A percentile compares a stretch with the other conserved stretches of the same genome.
Conservation (phyloP, 768 basidiomycete species). For the Tricholoma matsutake region DNA sequence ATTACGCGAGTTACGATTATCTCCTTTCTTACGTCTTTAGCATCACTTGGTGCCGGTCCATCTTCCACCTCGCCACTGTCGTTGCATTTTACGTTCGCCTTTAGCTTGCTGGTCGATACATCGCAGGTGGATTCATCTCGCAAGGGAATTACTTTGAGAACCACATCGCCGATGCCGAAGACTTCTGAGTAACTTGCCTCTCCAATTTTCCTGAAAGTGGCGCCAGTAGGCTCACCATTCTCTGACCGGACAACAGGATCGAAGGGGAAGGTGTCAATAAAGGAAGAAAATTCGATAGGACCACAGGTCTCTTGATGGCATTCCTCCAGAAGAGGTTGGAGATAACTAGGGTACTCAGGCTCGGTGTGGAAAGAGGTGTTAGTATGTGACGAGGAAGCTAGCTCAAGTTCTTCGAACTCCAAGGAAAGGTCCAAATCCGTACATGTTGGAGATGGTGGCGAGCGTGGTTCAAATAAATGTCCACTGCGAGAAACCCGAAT, state of each 20-base stretch:
- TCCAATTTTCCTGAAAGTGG: conserved; percentile 78
- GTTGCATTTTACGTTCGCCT: conserved; percentile 7
- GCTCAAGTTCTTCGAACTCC: conserved; percentile 43
- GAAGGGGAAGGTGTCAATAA: conserved; percentile 77
- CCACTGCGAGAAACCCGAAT: conserved; percentile 46
- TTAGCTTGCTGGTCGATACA: conserved; percentile 6
- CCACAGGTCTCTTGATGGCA: conserved; percentile 61
- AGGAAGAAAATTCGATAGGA: conserved; percentile 76
- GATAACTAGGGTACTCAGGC: conserved; percentile 47
- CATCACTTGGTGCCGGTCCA: conserved; percentile 67
- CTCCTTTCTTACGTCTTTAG: conserved; percentile 76
- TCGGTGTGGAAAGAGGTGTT: conserved; percentile 14
- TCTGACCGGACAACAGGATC: conserved; percentile 57
- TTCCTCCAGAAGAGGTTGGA: conserved; percentile 64
- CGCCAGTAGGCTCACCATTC: conserved; percentile 13
- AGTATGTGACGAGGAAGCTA: conserved; percentile 27
- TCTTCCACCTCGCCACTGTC: conserved; percentile 38
- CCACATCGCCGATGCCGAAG: conserved; percentile 84
- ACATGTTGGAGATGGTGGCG: conserved; percentile 56
- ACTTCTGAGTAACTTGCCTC: conserved; percentile 98
- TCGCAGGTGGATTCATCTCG: conserved; percentile 42
- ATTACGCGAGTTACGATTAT: conserved; percentile 73
- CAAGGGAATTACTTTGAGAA: conserved; percentile 87
- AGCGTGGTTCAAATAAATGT: conserved; percentile 41
- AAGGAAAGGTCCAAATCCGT: conserved; percentile 52